Evolutionary conservation across 129 eudicot species (phyloP).

Genomic region (Flaveria linearis): DNA sequence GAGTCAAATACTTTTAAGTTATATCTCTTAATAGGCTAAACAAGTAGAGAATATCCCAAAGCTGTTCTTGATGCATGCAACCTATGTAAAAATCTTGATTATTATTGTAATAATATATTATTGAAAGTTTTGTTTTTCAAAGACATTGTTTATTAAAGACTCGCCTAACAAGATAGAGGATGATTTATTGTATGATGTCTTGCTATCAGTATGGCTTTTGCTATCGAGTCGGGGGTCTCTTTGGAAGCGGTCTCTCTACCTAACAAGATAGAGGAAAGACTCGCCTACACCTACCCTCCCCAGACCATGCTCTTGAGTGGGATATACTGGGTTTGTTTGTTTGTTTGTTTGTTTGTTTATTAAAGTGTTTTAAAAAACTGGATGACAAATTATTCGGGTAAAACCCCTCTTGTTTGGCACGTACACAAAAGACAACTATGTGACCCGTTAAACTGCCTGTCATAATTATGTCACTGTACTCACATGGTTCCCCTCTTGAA

Average conservation of each 20-base stretch:
- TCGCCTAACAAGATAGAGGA: too few relatives aligned
- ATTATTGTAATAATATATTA: neutral
- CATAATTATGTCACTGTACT: conserved; percentile 5
- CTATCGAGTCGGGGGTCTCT: too few relatives aligned
- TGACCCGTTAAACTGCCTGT: neutral
- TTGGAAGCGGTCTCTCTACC: too few relatives aligned
- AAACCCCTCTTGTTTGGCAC: neutral
- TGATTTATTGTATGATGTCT: too few relatives aligned
- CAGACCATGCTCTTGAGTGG: too few relatives aligned
- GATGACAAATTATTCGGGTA: too few relatives aligned
- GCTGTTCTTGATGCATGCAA: neutral
- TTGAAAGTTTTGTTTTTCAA: neutral
- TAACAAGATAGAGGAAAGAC: too few relatives aligned
- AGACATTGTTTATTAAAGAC: neutral
- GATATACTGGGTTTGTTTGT: too few relatives aligned
- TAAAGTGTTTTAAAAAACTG: neutral
- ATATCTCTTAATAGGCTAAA: neutral
- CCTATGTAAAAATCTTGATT: neutral
- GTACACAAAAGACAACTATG: neutral
- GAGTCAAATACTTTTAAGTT: neutral
- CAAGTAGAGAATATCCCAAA: neutral
- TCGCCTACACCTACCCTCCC: too few relatives aligned
- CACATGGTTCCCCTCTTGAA: conserved; percentile 8
- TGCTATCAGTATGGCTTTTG: too few relatives aligned
- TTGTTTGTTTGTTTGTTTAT: too few relatives aligned